Conservation (phyloP, 805 yeast genomes). For the Teunomyces panamensis region DNA sequence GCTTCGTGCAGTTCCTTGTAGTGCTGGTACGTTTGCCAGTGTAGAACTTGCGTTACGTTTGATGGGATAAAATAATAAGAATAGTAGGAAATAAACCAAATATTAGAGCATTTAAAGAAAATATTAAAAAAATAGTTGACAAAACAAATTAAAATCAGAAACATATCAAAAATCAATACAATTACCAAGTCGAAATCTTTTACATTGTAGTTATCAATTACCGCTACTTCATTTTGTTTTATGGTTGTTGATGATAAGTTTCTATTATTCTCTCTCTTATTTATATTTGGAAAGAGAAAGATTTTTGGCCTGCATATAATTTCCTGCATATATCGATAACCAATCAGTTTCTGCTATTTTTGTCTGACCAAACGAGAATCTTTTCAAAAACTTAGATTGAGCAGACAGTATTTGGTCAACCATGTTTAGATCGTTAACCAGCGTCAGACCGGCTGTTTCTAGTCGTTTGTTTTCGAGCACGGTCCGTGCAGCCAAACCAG, state of each 20-base stretch:
- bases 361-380: slow-evolving; percentile 9
- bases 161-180: no score
- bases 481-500: slow-evolving; percentile 16
- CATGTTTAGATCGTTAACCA: slow-evolving; percentile 13
- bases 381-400: slow-evolving; percentile 4
- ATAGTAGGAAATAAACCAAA: not conserved
- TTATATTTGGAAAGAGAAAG: no score
- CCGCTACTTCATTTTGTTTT: no score
- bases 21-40: slow-evolving; percentile 75
- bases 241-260: no score
- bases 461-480: slow-evolving; percentile 10
- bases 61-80: slow-evolving; percentile 34
- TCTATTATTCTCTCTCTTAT: not conserved
- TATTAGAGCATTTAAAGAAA: not conserved
- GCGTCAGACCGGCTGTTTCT: slow-evolving; percentile 4
- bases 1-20: slow-evolving; percentile 59
- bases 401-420: slow-evolving; percentile 1
- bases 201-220: no score
- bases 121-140: not conserved
- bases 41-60: slow-evolving; percentile 65
- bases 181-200: no score
- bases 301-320: not conserved
- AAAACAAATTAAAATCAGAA: no score
- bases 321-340: not conserved
- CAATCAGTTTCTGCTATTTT: slow-evolving; percentile 11